phyloP scores from a whole-genome alignment of 495 filamentous ascomycete genomes.

The Gamarada debralockiae region DNA sequence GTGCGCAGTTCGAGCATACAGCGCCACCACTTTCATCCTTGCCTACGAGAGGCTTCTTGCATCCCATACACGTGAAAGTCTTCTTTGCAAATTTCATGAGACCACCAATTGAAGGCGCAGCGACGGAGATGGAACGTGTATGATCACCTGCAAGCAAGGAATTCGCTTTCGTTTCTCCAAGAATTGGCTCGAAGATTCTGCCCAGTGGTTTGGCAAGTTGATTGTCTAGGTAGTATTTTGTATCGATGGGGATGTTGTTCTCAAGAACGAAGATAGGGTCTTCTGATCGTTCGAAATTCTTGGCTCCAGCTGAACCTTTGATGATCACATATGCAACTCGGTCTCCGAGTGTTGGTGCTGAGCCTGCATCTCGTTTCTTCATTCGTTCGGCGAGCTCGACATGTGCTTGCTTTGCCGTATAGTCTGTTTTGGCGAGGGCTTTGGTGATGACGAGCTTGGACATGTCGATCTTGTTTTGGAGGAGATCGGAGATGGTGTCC shows the following conservation, averaged over 20 bases:
- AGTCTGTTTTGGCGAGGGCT: conserved; percentile 79
- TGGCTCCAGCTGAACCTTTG: conserved; percentile 81
- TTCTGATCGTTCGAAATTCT: conserved; percentile 93
- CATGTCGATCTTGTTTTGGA: conserved; percentile 99
- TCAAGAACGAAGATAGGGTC: conserved; percentile 96
- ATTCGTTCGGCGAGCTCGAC: conserved; percentile 92
- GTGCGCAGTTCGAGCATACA: conserved; percentile 80
- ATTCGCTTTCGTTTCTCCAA: conserved; percentile 85
- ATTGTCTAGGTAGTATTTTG: conserved; percentile 98
- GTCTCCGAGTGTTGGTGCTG: conserved; percentile 90
- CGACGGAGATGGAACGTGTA: conserved; percentile 86
- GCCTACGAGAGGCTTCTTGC: conserved; percentile 86
- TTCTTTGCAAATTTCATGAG: conserved; percentile 98
- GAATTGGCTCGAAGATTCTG: conserved; percentile 95
- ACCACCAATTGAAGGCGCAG: conserved; percentile 82
- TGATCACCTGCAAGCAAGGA: conserved; percentile 84
- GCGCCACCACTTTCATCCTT: conserved; percentile 80
- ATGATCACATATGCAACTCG: conserved; percentile 98
- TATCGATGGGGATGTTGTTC: conserved; percentile 97
- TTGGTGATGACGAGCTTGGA: conserved; percentile 99
- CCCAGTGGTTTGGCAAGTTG: conserved; percentile 91
- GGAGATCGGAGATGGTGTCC: conserved; percentile 86
- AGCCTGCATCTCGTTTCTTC: conserved; percentile 92
- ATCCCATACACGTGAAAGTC: conserved; percentile 96
- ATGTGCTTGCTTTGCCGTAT: conserved; percentile 89